Base-by-base conservation (phyloP, 805 yeast species). In the Candida corydali region DNA sequence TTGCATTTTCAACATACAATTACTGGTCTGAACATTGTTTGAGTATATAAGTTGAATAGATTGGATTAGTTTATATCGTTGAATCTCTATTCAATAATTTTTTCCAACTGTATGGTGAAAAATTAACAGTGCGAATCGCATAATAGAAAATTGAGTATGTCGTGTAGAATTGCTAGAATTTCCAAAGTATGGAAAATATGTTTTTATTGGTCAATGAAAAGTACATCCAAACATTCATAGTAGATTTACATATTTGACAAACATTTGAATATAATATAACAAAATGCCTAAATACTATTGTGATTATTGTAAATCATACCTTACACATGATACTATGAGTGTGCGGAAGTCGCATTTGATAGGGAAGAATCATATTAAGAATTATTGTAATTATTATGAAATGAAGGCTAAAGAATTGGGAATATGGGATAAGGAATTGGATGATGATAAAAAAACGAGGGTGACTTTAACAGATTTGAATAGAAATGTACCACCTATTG, bases 311-410 rank as follows among this genome's bases (percentile, higher is more conserved):
- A 78, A 78, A 52, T 77, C 87, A 14, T 82, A 82, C 49, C 63
- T 88, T 40, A 87, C 96, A 1, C 96, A 87, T 55, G 95, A 86
- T 58, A 82, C 93, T n/a, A 66, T 78, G 49, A 82, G 93, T 61
- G 96, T 87, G 37, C 63, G 95, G 16, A 81, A 82, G 51, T 79
- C 87, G 28, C 96, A 87, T 58, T 57, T 84, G 28, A 64, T 73
- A 26, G 96, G 96, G 8, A 77, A 75, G 48, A 81, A 84, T 56
- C 96, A 87, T 57, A 65, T 84, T 29, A 71, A 75, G 42, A 69
- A 74, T 37, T 84, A 82, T 34, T 78, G 87, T 41, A 83, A 82
- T 39, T 86, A 85, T 63, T 87, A 84, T 53, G 85, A 83, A 47
- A 44, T 44, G 25, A 63, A 61, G 45, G 70, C 69, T 19, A 57